These are phyloP conservation scores for Fusarium buharicum DNA, from an alignment of 2,329 filamentous ascomycete species.

Conservation along the genomic window DNA sequence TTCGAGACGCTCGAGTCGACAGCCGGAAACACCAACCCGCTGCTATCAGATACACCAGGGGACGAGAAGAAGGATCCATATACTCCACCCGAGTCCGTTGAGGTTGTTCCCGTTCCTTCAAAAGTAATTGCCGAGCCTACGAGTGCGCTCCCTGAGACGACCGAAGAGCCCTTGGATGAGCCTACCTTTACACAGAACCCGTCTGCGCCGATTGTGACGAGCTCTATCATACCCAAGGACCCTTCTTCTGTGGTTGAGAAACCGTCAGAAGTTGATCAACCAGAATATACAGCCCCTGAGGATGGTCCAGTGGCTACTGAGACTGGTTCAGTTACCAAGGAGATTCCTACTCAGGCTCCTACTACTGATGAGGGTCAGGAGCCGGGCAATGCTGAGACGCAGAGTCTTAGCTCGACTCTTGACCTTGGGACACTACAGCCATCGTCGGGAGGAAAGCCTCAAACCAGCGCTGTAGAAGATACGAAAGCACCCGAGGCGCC, in stretches of 20 bases:
- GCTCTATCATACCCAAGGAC: conserved; percentile 35
- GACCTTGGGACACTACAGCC: conserved; percentile 41
- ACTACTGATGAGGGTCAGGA: conserved; percentile 21
- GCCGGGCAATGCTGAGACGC: conserved; percentile 14
- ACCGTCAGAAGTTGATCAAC: conserved; percentile 10
- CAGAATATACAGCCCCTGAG: conserved; percentile 13
- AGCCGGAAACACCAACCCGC: conserved; percentile 28
- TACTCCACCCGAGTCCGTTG: conserved; percentile 23
- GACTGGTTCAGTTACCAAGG: conserved; percentile 1
- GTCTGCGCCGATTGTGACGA: conserved; percentile 30
- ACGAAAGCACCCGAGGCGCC: conserved; percentile 17
- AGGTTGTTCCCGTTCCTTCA: conserved; percentile 35
- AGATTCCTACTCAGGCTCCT: conserved; percentile 8
- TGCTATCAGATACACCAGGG: conserved; percentile 19
- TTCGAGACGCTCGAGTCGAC: conserved; percentile 42
- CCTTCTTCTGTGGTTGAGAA: conserved; percentile 13
- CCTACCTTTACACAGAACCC: conserved; percentile 33
- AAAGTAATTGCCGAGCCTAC: conserved; percentile 11
- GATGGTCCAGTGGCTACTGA: conserved; percentile 1
- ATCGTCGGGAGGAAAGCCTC: conserved; percentile 13
- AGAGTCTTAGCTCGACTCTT: conserved; percentile 32
- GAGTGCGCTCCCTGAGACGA: conserved; percentile 17
- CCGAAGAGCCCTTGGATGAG: conserved; percentile 17
- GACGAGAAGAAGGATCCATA: conserved; percentile 13
- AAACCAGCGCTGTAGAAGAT: conserved; percentile 22